phyloP scores from a whole-genome alignment of 305 asterid genomes.

The Ilex paraguariensis region DNA sequence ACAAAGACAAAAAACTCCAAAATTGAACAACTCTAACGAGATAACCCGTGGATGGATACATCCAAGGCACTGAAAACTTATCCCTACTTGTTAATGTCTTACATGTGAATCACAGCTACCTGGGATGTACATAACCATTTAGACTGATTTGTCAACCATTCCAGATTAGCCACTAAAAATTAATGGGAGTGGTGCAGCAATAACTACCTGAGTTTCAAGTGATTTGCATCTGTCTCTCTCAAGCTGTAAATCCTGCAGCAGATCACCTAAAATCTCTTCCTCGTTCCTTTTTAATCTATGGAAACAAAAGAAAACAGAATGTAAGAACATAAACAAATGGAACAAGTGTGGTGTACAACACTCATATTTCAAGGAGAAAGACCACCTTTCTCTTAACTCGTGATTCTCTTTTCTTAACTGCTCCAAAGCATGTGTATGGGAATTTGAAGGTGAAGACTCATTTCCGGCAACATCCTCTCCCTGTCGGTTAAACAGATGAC shows the following conservation, averaged over 20 bases:
- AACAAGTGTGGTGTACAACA: background rate
- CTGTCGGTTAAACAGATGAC: slow-evolving; percentile 28
- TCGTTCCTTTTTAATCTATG: slow-evolving; percentile 65
- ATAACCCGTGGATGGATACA: no score
- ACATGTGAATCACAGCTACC: no score
- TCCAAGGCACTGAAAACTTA: no score
- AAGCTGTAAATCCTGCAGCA: slow-evolving; percentile 53
- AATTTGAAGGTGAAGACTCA: slow-evolving; percentile 28
- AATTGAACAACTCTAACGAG: no score
- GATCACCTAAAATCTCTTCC: slow-evolving; percentile 68
- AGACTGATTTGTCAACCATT: no score
- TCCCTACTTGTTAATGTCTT: no score
- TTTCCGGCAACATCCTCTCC: slow-evolving; percentile 19
- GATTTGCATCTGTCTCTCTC: slow-evolving; percentile 65
- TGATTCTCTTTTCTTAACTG: slow-evolving; percentile 68
- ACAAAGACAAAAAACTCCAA: no score
- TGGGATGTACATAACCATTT: no score
- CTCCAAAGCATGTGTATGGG: slow-evolving; percentile 30
- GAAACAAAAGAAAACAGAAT: slow-evolving; percentile 13
- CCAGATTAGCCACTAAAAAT: background rate
- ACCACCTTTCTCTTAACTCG: slow-evolving; percentile 57
- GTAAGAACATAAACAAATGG: no score
- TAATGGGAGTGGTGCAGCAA: background rate
- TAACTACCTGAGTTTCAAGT: slow-evolving; percentile 27
- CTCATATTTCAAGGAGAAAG: slow-evolving; percentile 6